Percentiles rank a stretch among this genome's conserved stretches.
phyloP scores from a whole-genome alignment of 495 filamentous ascomycete species.

The Eremomyces bilateralis region DNA sequence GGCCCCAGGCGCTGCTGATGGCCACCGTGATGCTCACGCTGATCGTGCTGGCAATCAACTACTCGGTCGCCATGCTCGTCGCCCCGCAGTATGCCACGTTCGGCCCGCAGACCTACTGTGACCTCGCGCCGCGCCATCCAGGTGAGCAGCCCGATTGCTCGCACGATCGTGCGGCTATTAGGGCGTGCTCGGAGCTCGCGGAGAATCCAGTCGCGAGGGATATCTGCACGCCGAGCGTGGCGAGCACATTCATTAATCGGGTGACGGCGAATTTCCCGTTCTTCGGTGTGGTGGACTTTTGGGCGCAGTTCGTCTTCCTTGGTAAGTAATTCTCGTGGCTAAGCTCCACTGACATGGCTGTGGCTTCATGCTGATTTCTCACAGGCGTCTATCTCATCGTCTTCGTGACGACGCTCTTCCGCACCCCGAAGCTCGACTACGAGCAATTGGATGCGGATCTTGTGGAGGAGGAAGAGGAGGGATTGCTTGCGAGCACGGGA shows the following conservation, averaged over 20 bases:
- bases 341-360: neutral
- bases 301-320: conserved; percentile 84
- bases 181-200: conserved; percentile 56
- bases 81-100: conserved; percentile 90
- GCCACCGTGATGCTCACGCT: conserved; percentile 79
- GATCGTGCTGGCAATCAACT: conserved; percentile 75
- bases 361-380: neutral
- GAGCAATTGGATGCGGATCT: conserved; percentile 66
- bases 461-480: conserved; percentile 89
- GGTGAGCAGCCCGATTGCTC: conserved; percentile 55
- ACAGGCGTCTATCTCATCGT: conserved; percentile 54
- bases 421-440: conserved; percentile 54
- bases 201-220: conserved; percentile 36
- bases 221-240: conserved; percentile 77
- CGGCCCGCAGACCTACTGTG: conserved; percentile 86
- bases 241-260: conserved; percentile 80
- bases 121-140: conserved; percentile 31
- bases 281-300: conserved; percentile 84
- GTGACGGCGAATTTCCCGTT: conserved; percentile 90
- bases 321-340: conserved; percentile 24
- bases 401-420: conserved; percentile 51
- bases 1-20: conserved; percentile 79
- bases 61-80: conserved; percentile 71
- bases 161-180: conserved; percentile 46
- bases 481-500: conserved; percentile 60